Percentiles rank a stretch among this genome's conserved stretches.
phyloP scores from a whole-genome alignment of 106 monocot genomes.

The Alisma plantagoaquatica region DNA sequence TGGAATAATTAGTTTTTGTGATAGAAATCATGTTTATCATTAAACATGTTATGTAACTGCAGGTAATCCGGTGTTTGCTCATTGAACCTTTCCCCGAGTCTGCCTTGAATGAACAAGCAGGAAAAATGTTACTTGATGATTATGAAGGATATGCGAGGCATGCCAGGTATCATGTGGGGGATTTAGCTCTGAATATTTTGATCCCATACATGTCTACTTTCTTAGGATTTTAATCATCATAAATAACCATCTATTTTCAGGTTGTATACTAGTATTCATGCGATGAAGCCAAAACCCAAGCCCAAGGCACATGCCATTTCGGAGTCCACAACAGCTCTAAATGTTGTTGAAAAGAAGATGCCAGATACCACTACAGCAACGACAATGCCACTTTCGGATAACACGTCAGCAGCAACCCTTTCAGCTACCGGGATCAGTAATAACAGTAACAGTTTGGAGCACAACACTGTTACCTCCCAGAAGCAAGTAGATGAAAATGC shows the following conservation, averaged over 20 bases:
- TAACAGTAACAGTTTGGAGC: conserved; percentile 14
- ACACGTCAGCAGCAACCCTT: conserved; percentile 21
- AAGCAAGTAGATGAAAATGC: not conserved
- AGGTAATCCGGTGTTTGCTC: conserved; percentile 91
- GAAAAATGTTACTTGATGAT: conserved; percentile 86
- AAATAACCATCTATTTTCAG: not conserved
- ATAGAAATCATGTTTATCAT: not conserved
- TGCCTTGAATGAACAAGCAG: conserved; percentile 92
- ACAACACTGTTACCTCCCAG: conserved; percentile 25
- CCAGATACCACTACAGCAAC: conserved; percentile 14
- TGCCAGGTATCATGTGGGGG: conserved; percentile 55
- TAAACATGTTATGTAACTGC: not conserved
- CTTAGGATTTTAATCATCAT: not conserved
- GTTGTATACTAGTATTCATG: conserved; percentile 71
- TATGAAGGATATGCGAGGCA: conserved; percentile 80
- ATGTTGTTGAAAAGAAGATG: conserved; percentile 47
- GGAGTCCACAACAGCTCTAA: conserved; percentile 67
- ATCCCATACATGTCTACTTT: not conserved
- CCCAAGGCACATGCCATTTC: conserved; percentile 56
- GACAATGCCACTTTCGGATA: not conserved
- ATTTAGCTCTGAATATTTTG: not conserved
- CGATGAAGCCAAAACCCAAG: conserved; percentile 57
- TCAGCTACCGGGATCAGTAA: conserved; percentile 10
- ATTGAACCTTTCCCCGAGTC: conserved; percentile 98
- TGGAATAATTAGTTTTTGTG: too few relatives aligned